Evolutionary conservation across 2,329 filamentous ascomycete genomes (phyloP).

Genomic region (Tolypocladium nubicola): DNA sequence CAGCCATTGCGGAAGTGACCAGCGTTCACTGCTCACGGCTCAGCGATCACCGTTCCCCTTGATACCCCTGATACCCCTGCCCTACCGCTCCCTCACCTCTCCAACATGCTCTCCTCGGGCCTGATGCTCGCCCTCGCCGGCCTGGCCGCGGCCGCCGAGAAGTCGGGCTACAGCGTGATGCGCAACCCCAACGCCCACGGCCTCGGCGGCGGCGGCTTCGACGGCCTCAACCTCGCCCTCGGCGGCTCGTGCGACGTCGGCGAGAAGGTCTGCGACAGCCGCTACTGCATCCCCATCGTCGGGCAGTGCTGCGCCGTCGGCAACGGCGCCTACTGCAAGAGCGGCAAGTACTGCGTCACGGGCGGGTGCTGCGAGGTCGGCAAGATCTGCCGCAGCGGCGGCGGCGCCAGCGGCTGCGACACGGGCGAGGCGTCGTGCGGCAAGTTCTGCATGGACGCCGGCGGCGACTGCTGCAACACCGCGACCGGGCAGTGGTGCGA

Average conservation of each 20-base stretch:
- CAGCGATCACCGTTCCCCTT: background rate
- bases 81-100: background rate
- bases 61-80: background rate
- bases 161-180: background rate
- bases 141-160: slow-evolving; percentile 10
- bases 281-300: slow-evolving; percentile 17
- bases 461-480: slow-evolving; percentile 11
- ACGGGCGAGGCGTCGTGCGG: slow-evolving; percentile 10
- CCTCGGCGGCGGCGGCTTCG: slow-evolving; percentile 1
- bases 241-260: slow-evolving; percentile 10
- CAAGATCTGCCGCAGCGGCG: slow-evolving; percentile 2
- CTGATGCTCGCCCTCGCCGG: slow-evolving; percentile 15
- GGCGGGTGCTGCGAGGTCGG: slow-evolving; percentile 23
- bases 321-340: slow-evolving; percentile 19
- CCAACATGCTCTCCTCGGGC: slow-evolving; percentile 14
- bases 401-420: slow-evolving; percentile 4
- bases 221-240: slow-evolving; percentile 7
- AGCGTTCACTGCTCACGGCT: background rate
- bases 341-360: slow-evolving; percentile 15
- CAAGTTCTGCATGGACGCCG: slow-evolving; percentile 10
- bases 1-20: background rate
- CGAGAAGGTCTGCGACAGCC: slow-evolving; percentile 15
- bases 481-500: slow-evolving; percentile 9
- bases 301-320: slow-evolving; percentile 17
- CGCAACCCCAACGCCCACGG: slow-evolving; percentile 7